Base-by-base conservation (phyloP, 2,329 filamentous ascomycete genomes). In the Ophiocordyceps camponoti-saundersi region DNA sequence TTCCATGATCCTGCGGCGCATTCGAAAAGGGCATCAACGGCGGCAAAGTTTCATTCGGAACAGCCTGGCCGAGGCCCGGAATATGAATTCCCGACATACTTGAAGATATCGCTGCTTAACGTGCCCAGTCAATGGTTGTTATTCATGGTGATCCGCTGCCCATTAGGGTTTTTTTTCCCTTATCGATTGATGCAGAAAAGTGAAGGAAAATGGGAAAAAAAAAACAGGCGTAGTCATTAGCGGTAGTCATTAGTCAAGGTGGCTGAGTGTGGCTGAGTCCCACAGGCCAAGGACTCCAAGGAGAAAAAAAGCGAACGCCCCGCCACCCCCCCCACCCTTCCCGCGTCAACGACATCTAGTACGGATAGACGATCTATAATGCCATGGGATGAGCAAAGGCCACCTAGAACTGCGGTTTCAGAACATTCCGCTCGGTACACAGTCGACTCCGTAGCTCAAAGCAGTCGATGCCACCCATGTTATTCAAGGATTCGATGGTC, bases 81-180 rank as follows among this genome's bases (percentile, higher is more conserved):
- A 68, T 68, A 48, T 66, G 63, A 32, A 68, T 68, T 47, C 62
- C 63, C 23, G 65, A 62, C 65, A 68, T 68, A 11, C 8, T 48
- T 23, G n/a, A 18, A 5, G 36, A 29, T 20, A 13, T 21, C 2
- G 23, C 13, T 7, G 26, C 16, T 30, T 10, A 42, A 6, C 11
- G 6, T 43, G 41, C 20, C 21, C n/a, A n/a, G n/a, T n/a, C n/a
- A n/a, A n/a, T n/a, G n/a, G 10, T 6, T 43, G 15, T 26, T 22
- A 21, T 13, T 13, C 10, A 11, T 43, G 41, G 40, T 21, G 20
- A 6, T 42, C 11, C 40, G n/a, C 12, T 4, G 22, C n/a, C n/a
- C n/a, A 21, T 6, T 13, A 42, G 20, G 22, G 40, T 13, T 13
- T 18, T 42, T 21, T 42, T 3, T 18, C 22, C 6, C 20, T n/a